Evolutionary conservation across 176 grass and related monocot genomes (phyloP).

Genomic region (Poa pratensis): DNA sequence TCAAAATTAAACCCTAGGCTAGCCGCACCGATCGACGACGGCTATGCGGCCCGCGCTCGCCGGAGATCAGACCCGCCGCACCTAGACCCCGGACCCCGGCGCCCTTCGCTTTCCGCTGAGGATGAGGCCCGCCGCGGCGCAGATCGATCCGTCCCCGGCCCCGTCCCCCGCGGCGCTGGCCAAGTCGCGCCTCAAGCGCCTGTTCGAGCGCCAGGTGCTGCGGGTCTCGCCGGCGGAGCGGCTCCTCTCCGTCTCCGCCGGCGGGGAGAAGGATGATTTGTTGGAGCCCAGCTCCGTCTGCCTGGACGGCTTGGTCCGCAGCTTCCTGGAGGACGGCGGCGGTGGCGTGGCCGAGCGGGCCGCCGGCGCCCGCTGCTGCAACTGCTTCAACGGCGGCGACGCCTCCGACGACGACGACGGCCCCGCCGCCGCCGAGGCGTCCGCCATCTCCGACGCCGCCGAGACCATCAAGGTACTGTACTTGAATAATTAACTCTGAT

Average conservation of each 20-base stretch:
- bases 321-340: slow-evolving; percentile 84
- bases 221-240: slow-evolving; percentile 73
- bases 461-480: slow-evolving; percentile 83
- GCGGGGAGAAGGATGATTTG: slow-evolving; percentile 52
- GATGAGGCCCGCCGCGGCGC: slow-evolving; percentile 74
- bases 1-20: slow-evolving; percentile 30
- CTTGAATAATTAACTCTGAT: neutral
- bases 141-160: slow-evolving; percentile 63
- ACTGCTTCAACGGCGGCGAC: slow-evolving; percentile 77
- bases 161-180: slow-evolving; percentile 37
- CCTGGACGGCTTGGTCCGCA: slow-evolving; percentile 89
- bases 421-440: slow-evolving; percentile 40
- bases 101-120: neutral
- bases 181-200: slow-evolving; percentile 83
- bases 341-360: slow-evolving; percentile 34
- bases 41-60: slow-evolving; percentile 25
- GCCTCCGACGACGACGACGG: slow-evolving; percentile 40
- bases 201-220: slow-evolving; percentile 86
- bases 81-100: neutral
- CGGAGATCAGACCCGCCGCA: neutral
- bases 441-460: slow-evolving; percentile 50
- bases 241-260: slow-evolving; percentile 37
- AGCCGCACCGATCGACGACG: slow-evolving; percentile 20
- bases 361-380: slow-evolving; percentile 51
- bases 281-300: slow-evolving; percentile 79